phyloP scores from a whole-genome alignment of 139 green algal genomes.

The Chlamydomonas eustigma region DNA sequence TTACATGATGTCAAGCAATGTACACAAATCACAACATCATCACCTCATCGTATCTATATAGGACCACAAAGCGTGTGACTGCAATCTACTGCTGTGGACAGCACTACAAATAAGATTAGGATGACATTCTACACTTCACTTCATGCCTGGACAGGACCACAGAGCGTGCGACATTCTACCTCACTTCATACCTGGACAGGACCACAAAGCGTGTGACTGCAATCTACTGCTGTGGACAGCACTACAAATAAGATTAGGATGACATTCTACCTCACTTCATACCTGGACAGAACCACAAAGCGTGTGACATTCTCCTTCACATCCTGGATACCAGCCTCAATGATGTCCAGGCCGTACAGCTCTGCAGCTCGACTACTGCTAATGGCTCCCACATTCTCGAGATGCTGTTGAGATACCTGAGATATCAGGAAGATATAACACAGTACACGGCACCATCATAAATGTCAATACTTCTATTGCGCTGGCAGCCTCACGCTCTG shows the following conservation, averaged over 20 bases:
- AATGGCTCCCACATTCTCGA: not conserved
- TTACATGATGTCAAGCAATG: too few species aligned
- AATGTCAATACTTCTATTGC: too few species aligned
- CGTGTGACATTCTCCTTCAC: constrained; percentile 87
- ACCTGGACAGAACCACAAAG: constrained; percentile 89
- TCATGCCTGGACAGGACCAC: constrained; percentile 75
- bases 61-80: constrained; percentile 91
- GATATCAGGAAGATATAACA: too few species aligned
- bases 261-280: not conserved
- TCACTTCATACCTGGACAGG: constrained; percentile 63
- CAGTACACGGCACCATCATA: too few species aligned
- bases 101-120: constrained; percentile 20
- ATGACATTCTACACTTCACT: not conserved
- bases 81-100: constrained; percentile 84
- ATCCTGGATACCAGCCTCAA: constrained; percentile 75
- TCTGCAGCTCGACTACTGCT: constrained; percentile 42
- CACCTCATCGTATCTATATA: constrained; percentile 63
- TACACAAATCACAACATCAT: too few species aligned
- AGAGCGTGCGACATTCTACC: constrained; percentile 94
- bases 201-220: constrained; percentile 95
- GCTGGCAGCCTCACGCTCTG: too few species aligned
- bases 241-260: constrained; percentile 7
- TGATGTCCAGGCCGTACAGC: constrained; percentile 56
- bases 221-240: constrained; percentile 77
- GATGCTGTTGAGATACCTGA: not conserved